phyloP scores from a whole-genome alignment of 495 filamentous ascomycete genomes.

The Neurospora sp. region DNA sequence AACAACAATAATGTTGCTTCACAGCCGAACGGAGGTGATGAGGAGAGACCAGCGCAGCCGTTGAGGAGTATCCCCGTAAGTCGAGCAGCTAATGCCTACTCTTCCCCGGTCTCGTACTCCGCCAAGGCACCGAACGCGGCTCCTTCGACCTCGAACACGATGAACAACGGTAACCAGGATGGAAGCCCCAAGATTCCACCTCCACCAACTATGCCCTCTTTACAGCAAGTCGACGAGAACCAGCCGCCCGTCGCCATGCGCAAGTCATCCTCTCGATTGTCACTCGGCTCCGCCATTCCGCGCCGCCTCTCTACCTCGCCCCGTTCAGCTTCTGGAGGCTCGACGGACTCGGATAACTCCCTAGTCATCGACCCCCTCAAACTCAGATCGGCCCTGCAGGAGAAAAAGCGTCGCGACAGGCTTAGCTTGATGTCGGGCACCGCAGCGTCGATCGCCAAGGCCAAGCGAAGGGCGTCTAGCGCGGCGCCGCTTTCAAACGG shows the following conservation, averaged over 20 bases:
- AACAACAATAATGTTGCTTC: conserved; percentile 16
- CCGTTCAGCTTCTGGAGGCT: conserved; percentile 16
- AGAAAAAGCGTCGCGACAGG: conserved; percentile 32
- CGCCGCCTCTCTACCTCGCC: conserved; percentile 7
- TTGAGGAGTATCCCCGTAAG: conserved; percentile 32
- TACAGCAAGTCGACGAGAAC: conserved; percentile 25
- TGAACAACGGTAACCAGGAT: not conserved
- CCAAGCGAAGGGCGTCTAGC: conserved; percentile 21
- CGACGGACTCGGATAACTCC: conserved; percentile 31
- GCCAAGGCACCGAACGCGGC: not conserved
- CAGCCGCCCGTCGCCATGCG: conserved; percentile 16
- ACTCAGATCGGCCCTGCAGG: conserved; percentile 35
- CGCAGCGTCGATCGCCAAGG: conserved; percentile 16
- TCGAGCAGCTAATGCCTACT: conserved; percentile 30
- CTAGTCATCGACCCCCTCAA: conserved; percentile 31
- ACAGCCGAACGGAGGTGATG: not conserved
- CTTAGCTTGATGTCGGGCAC: conserved; percentile 24
- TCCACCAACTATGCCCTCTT: conserved; percentile 8
- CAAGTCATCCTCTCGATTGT: conserved; percentile 20
- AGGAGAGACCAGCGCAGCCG: conserved; percentile 51
- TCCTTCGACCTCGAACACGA: not conserved
- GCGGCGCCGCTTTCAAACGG: not conserved
- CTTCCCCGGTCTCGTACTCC: conserved; percentile 16
- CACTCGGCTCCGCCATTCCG: conserved; percentile 7
- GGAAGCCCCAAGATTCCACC: conserved; percentile 14